Evolutionary conservation across 176 grass and related monocot genomes (phyloP).

Genomic region (Phoenix roebelenii): DNA sequence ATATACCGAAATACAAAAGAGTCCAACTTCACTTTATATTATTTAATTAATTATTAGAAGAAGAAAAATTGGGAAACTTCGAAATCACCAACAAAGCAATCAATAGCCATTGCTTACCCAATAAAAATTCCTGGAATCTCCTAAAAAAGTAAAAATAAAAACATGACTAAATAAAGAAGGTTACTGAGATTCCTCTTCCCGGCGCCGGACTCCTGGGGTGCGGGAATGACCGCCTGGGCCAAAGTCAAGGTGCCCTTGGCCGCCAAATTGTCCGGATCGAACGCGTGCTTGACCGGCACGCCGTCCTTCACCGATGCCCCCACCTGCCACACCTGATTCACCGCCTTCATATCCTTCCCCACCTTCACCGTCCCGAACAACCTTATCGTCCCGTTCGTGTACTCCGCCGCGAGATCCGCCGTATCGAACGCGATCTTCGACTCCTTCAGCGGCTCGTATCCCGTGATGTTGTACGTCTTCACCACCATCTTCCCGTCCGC

Average conservation of each 20-base stretch:
- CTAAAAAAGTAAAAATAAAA: no score
- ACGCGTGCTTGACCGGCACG: conserved; percentile 37
- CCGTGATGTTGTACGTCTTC: conserved; percentile 43
- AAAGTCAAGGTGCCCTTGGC: conserved; percentile 28
- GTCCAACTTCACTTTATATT: no score
- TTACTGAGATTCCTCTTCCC: neutral
- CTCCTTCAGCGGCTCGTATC: neutral
- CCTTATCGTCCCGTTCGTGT: conserved; percentile 27
- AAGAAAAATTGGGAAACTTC: no score
- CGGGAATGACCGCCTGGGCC: neutral
- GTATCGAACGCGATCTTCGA: conserved; percentile 25
- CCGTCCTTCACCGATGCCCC: conserved; percentile 30
- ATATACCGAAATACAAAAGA: no score
- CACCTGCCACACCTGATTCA: conserved; percentile 82
- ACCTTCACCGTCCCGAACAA: conserved; percentile 56
- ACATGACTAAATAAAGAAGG: neutral
- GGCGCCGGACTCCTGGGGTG: neutral
- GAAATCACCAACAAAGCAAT: no score
- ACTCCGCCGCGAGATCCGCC: conserved; percentile 32
- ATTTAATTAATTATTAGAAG: no score
- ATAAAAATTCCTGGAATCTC: no score
- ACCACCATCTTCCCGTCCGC: neutral
- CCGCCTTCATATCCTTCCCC: neutral
- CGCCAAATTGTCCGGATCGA: conserved; percentile 20
- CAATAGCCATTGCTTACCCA: no score